Evolutionary conservation across 371 early-diverging fungal genomes (phyloP).

Genomic region (Mucor mucedo): DNA sequence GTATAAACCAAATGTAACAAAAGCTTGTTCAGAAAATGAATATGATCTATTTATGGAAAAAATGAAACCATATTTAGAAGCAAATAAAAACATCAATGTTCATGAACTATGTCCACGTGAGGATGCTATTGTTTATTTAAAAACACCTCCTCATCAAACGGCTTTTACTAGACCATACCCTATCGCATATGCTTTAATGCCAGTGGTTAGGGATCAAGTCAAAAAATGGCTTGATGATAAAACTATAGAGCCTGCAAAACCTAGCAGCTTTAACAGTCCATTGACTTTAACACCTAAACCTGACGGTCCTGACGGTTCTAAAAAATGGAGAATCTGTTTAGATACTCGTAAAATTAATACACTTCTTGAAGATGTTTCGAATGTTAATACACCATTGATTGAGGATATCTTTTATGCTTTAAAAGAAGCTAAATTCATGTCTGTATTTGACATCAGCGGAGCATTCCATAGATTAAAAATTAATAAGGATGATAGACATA

Average conservation of each 20-base stretch:
- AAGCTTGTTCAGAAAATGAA: not conserved
- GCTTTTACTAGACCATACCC: constrained; percentile 13
- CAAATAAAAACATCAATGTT: not conserved
- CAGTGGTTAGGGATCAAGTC: constrained; percentile 5
- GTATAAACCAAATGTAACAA: not conserved
- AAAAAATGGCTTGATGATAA: constrained; percentile 11
- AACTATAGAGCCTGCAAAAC: not conserved
- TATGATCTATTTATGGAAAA: not conserved
- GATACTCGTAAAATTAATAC: not conserved
- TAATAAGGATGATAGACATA: constrained; percentile 1
- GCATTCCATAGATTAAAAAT: not conserved
- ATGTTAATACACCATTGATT: not conserved
- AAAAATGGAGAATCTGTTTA: not conserved
- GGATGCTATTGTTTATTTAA: constrained; percentile 8
- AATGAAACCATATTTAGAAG: not conserved
- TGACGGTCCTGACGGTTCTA: not conserved
- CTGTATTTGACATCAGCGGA: constrained; percentile 1
- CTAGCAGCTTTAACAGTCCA: not conserved
- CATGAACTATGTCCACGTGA: not conserved
- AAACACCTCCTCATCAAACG: not conserved
- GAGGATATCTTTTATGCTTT: not conserved
- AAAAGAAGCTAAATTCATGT: not conserved
- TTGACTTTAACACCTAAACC: not conserved
- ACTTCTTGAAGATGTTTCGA: not conserved
- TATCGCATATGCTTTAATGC: not conserved